phyloP scores from a whole-genome alignment of 257 asterid species.

The Scutellaria barbata region DNA sequence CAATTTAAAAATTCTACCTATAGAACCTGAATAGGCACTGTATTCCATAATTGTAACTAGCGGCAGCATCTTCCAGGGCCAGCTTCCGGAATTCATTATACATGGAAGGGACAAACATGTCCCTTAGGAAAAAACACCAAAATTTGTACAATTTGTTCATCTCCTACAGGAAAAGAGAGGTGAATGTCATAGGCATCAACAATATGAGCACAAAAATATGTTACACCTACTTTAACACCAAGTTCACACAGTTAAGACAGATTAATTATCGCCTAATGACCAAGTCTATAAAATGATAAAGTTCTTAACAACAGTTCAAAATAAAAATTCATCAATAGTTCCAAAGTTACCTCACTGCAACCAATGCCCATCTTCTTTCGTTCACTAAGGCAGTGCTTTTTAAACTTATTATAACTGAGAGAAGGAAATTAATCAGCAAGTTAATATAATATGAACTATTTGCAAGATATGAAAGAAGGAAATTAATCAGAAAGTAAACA shows the following conservation, averaged over 20 bases:
- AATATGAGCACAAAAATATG: constrained; percentile 9
- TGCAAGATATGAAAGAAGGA: constrained; percentile 31
- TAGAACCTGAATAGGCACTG: constrained; percentile 94
- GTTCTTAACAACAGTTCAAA: constrained; percentile 4
- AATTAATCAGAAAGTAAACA: constrained; percentile 5
- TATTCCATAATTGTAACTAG: constrained; percentile 77
- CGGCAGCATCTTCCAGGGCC: constrained; percentile 93
- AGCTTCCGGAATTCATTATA: constrained; percentile 77
- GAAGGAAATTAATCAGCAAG: constrained; percentile 21
- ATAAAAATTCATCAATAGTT: constrained; percentile 22
- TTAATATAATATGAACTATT: background rate
- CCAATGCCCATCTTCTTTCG: constrained; percentile 91
- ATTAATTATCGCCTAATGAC: constrained; percentile 10
- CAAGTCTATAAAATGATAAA: constrained; percentile 26
- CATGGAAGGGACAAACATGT: constrained; percentile 77
- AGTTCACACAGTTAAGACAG: background rate
- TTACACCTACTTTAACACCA: background rate
- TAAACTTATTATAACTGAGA: constrained; percentile 77
- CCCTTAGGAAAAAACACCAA: constrained; percentile 85
- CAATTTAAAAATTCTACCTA: constrained; percentile 53
- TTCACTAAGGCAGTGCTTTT: constrained; percentile 76
- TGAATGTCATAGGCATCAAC: constrained; percentile 21
- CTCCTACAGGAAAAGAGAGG: constrained; percentile 66
- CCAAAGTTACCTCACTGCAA: constrained; percentile 79
- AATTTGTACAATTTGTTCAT: constrained; percentile 91